phyloP scores from a whole-genome alignment of 345 rosid species.

The Aethionema arabicum region DNA sequence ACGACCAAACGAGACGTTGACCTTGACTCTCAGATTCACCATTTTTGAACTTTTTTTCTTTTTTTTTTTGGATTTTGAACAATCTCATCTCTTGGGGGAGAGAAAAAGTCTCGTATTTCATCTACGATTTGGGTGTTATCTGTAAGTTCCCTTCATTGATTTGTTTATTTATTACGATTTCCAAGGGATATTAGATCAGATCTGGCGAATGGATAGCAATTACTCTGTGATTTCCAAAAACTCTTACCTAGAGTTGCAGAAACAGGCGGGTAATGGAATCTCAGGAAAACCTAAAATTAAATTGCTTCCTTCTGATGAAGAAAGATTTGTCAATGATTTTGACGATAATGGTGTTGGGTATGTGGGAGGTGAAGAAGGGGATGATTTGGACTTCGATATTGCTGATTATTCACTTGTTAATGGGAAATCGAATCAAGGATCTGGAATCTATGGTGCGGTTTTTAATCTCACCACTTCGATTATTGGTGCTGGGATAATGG shows the following conservation, averaged over 20 bases:
- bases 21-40: constrained; percentile 27
- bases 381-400: constrained; percentile 42
- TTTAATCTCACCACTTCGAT: constrained; percentile 85
- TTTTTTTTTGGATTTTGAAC: constrained; percentile 1
- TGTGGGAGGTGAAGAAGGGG: constrained; percentile 32
- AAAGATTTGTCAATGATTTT: constrained; percentile 32
- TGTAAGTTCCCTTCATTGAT: neutral
- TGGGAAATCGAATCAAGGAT: constrained; percentile 41
- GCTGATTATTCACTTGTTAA: constrained; percentile 40
- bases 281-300: constrained; percentile 42
- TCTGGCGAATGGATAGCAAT: constrained; percentile 61
- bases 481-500: constrained; percentile 99
- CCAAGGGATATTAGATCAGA: constrained; percentile 12
- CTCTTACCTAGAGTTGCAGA: constrained; percentile 58
- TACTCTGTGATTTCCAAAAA: constrained; percentile 61
- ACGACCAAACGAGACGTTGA: constrained; percentile 38
- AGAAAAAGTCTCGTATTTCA: constrained; percentile 16
- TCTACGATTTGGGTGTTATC: constrained; percentile 13
- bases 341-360: constrained; percentile 20
- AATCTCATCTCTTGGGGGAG: neutral
- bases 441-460: constrained; percentile 79
- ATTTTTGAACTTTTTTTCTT: no score
- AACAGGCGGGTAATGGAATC: constrained; percentile 37
- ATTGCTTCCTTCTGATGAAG: constrained; percentile 47
- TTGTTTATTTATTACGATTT: neutral